Conservation (phyloP, 1,139 yeast genomes). For the Magnusiomyces suaveolens region DNA sequence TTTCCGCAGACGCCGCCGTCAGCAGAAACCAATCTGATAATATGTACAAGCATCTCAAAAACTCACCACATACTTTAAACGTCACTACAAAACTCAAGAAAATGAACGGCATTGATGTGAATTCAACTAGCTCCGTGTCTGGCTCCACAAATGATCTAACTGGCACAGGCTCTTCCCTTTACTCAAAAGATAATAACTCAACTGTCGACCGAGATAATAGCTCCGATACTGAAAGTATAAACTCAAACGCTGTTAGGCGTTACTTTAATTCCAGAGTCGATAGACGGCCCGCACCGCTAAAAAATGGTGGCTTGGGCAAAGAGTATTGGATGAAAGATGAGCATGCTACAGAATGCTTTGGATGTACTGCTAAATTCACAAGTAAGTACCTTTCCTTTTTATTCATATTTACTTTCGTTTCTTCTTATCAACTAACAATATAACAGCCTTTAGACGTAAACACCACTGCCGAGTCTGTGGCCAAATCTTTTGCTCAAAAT, state of each 20-base stretch:
- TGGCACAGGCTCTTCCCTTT: not conserved
- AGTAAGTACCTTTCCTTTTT: constrained; percentile 20
- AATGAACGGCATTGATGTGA: not conserved
- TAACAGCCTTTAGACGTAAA: constrained; percentile 66
- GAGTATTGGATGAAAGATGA: constrained; percentile 93
- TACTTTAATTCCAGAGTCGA: constrained; percentile 19
- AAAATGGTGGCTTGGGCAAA: constrained; percentile 32
- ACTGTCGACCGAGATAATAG: constrained; percentile 22
- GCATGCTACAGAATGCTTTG: constrained; percentile 70
- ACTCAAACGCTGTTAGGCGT: constrained; percentile 19
- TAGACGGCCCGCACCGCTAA: constrained; percentile 19
- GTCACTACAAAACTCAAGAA: not conserved
- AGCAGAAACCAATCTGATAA: not conserved
- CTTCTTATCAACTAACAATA: not conserved
- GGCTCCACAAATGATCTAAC: not conserved
- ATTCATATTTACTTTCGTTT: not conserved
- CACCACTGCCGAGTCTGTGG: constrained; percentile 97
- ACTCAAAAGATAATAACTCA: not conserved
- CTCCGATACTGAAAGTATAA: constrained; percentile 27
- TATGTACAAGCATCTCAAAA: not conserved
- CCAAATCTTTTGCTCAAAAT: constrained; percentile 83
- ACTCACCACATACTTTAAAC: not conserved
- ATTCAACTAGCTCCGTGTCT: not conserved
- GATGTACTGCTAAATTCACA: constrained; percentile 64
- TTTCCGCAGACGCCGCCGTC: not conserved